Evolutionary conservation across 371 early-diverging fungal species (phyloP).

Genomic region (Fennellomyces sp.): DNA sequence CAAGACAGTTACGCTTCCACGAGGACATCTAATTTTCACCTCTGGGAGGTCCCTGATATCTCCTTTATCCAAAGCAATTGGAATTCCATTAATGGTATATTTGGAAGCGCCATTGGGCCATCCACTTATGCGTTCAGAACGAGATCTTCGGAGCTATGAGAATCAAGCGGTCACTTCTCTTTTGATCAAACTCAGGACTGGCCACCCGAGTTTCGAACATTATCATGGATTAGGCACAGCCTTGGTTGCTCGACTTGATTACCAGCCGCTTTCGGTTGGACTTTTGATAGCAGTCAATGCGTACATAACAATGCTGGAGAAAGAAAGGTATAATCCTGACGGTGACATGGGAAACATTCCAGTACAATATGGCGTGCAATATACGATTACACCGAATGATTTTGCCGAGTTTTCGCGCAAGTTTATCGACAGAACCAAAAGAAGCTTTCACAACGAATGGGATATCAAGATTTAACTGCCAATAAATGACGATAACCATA

Average conservation of each 20-base stretch:
- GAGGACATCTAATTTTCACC: not conserved
- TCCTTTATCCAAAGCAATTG: not conserved
- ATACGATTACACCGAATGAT: no score
- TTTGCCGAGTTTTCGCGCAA: no score
- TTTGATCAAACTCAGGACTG: not conserved
- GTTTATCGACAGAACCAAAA: no score
- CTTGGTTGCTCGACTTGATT: not conserved
- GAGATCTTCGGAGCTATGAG: not conserved
- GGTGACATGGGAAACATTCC: no score
- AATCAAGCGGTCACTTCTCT: not conserved
- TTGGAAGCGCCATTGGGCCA: not conserved
- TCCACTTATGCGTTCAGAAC: not conserved
- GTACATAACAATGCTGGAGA: not conserved
- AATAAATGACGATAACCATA: no score
- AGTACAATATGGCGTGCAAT: no score
- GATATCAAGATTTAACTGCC: no score
- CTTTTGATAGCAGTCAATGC: not conserved
- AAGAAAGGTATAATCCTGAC: no score
- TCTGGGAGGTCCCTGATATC: not conserved
- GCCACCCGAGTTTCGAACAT: not conserved
- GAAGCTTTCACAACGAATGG: no score
- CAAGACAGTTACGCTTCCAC: not conserved
- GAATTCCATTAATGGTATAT: not conserved
- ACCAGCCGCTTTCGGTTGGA: not conserved
- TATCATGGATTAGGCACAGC: not conserved